Evolutionary conservation across 2,329 filamentous ascomycete species (phyloP).

Genomic region (Cordyceps tenuipes): DNA sequence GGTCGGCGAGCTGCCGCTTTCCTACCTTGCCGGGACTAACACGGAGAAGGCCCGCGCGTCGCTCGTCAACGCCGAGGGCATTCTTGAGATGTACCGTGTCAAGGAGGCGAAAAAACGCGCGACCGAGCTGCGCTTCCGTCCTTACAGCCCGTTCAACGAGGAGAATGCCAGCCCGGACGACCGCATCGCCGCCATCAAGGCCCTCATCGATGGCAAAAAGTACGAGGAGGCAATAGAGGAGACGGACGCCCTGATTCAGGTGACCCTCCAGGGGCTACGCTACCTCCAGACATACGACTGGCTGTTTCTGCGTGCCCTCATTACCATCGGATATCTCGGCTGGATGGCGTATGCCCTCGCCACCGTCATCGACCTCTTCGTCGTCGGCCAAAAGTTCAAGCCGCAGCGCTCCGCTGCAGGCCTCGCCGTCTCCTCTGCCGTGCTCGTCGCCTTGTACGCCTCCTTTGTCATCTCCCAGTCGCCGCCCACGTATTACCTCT

Average conservation of each 20-base stretch:
- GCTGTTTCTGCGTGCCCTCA: slow-evolving; percentile 83
- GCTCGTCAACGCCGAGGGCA: slow-evolving; percentile 74
- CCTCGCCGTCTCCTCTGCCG: slow-evolving; percentile 61
- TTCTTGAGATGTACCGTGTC: slow-evolving; percentile 91
- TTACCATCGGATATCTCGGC: slow-evolving; percentile 84
- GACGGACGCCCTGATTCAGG: slow-evolving; percentile 66
- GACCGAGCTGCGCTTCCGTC: slow-evolving; percentile 66
- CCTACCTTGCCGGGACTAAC: slow-evolving; percentile 64
- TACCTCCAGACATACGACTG: slow-evolving; percentile 98
- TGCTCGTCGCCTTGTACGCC: slow-evolving; percentile 68
- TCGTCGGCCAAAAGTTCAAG: slow-evolving; percentile 62
- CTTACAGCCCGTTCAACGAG: slow-evolving; percentile 63
- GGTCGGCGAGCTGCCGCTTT: slow-evolving; percentile 82
- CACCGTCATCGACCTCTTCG: slow-evolving; percentile 80
- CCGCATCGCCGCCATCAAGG: slow-evolving; percentile 58
- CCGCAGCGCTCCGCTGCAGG: slow-evolving; percentile 54
- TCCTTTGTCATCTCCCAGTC: slow-evolving; percentile 74
- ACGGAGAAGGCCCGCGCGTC: slow-evolving; percentile 77
- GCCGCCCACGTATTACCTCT: slow-evolving; percentile 77
- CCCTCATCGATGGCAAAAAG: slow-evolving; percentile 55
- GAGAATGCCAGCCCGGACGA: slow-evolving; percentile 54
- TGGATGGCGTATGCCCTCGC: slow-evolving; percentile 93
- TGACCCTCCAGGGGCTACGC: slow-evolving; percentile 72
- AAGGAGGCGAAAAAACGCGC: slow-evolving; percentile 81
- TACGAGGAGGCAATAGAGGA: slow-evolving; percentile 73